Evolutionary conservation across 495 filamentous ascomycete genomes (phyloP).

Genomic region (Aspergillus avenaceus): DNA sequence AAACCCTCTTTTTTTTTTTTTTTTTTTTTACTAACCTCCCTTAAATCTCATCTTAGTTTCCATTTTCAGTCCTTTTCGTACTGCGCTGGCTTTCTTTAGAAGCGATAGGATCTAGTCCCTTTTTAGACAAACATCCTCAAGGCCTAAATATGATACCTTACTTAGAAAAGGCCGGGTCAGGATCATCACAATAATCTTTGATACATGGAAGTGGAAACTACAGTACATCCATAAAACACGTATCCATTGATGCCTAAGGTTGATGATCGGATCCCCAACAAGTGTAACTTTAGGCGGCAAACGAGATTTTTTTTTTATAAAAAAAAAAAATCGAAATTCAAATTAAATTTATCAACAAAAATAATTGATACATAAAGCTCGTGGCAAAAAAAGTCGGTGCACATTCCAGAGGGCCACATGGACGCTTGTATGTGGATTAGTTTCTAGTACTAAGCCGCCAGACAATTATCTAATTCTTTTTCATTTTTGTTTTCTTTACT

Average conservation of each 20-base stretch:
- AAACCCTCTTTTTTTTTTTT: not conserved
- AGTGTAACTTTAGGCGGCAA: not conserved
- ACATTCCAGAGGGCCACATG: conserved; percentile 2
- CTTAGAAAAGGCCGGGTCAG: not conserved
- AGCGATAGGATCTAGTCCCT: not conserved
- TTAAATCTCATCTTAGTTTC: not conserved
- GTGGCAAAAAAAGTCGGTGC: conserved; percentile 3
- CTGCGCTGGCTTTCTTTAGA: not conserved
- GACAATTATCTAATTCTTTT: no score
- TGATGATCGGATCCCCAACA: no score
- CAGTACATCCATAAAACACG: no score
- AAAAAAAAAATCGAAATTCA: conserved; percentile 1
- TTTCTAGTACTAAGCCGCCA: not conserved
- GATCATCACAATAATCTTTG: not conserved
- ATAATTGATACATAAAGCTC: not conserved
- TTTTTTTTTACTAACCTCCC: not conserved
- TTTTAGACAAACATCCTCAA: not conserved
- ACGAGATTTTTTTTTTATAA: not conserved
- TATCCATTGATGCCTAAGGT: no score
- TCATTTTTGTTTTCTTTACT: no score
- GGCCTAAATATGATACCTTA: not conserved
- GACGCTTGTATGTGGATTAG: not conserved
- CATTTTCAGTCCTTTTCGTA: not conserved
- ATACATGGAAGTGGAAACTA: not conserved
- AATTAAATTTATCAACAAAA: not conserved